A percentile compares a stretch with the other conserved stretches of the same genome.
These are phyloP conservation scores for Aspergillus ustus DNA, from an alignment of 2,329 filamentous ascomycete species.

Conservation along the genomic window DNA sequence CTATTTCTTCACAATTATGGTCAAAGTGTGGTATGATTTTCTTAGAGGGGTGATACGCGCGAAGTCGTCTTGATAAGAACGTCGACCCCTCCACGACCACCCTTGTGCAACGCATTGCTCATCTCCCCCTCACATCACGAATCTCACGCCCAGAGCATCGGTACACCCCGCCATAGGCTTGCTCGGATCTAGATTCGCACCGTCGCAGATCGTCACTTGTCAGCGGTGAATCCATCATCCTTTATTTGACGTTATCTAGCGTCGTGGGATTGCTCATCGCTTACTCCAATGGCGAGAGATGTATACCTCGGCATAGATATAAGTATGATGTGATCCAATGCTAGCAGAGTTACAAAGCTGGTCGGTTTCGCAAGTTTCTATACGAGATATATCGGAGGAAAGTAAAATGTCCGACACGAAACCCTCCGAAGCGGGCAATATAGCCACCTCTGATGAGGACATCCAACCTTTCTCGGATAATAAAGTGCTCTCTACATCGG, in stretches of 20 bases:
- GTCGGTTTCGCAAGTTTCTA: too few species aligned
- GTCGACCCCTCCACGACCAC: background rate
- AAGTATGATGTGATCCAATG: background rate
- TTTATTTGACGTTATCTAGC: background rate
- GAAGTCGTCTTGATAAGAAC: background rate
- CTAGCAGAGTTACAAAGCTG: background rate
- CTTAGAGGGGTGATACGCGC: too few species aligned
- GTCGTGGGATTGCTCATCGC: background rate
- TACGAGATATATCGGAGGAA: background rate
- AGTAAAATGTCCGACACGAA: background rate
- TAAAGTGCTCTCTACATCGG: background rate
- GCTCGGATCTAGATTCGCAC: background rate
- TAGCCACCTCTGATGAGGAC: background rate
- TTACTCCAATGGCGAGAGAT: background rate
- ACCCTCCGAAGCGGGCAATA: background rate
- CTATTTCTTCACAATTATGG: background rate
- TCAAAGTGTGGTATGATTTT: background rate
- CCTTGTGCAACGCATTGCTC: background rate
- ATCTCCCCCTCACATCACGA: conserved; percentile 11
- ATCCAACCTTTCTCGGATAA: background rate
- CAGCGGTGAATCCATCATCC: background rate
- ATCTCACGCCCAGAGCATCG: background rate
- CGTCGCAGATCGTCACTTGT: background rate
- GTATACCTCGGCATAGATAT: background rate
- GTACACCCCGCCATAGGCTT: background rate